Evolutionary conservation across 2,329 filamentous ascomycete species (phyloP).

Genomic region (Alternaria arbusti): DNA sequence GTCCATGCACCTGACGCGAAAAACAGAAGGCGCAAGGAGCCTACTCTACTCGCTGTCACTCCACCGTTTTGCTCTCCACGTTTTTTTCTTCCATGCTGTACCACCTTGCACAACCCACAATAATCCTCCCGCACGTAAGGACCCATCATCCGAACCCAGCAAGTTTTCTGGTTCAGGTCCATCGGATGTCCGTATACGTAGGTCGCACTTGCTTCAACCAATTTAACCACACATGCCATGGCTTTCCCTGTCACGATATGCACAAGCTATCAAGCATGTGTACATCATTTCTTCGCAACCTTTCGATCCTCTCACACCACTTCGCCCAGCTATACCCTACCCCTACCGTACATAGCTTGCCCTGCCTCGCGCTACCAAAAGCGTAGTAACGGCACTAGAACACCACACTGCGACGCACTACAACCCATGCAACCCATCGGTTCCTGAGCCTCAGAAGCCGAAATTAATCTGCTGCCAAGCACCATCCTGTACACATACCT

Average conservation of each 20-base stretch:
- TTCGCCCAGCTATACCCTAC: not conserved
- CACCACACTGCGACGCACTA: not conserved
- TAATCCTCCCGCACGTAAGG: not conserved
- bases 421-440: constrained; percentile 9
- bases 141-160: constrained; percentile 1
- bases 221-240: not conserved
- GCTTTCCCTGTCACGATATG: not conserved
- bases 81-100: not conserved
- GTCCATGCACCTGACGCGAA: constrained; percentile 6
- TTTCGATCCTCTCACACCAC: not conserved
- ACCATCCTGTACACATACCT: not conserved
- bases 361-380: not conserved
- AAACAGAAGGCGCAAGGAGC: not conserved
- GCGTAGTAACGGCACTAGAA: not conserved
- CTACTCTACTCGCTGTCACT: not conserved
- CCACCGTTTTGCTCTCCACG: not conserved
- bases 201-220: not conserved
- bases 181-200: not conserved
- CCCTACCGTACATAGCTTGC: not conserved
- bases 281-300: not conserved
- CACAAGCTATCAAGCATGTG: not conserved
- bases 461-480: constrained; percentile 10
- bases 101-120: not conserved
- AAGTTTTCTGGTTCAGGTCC: not conserved
- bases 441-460: constrained; percentile 34